Evolutionary conservation across 768 basidiomycete species (phyloP).

Genomic region (Hypholoma fasciculare): DNA sequence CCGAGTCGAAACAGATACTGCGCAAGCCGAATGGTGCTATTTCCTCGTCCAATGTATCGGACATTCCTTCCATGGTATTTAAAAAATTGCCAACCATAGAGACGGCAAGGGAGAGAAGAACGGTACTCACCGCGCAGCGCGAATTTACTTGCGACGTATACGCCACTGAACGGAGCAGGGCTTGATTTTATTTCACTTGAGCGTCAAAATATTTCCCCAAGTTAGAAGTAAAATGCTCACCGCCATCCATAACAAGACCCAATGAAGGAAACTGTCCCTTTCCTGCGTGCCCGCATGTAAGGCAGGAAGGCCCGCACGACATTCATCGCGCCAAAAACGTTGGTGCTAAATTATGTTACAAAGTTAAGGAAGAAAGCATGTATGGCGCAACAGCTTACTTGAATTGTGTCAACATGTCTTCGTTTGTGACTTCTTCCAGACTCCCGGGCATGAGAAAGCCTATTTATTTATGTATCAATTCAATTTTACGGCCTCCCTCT

Average conservation of each 20-base stretch:
- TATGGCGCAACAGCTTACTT: constrained; percentile 21
- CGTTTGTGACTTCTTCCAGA: constrained; percentile 37
- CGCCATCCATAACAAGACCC: constrained; percentile 42
- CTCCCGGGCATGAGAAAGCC: constrained; percentile 26
- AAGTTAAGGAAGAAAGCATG: too few relatives aligned
- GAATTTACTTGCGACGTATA: constrained; percentile 41
- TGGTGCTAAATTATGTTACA: constrained; percentile 27
- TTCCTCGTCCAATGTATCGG: constrained; percentile 31
- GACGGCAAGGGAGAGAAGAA: too few relatives aligned
- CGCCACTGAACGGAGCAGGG: constrained; percentile 27
- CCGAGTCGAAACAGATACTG: constrained; percentile 36
- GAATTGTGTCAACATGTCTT: constrained; percentile 36
- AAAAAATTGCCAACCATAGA: too few relatives aligned
- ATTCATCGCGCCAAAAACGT: constrained; percentile 45
- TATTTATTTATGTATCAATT: neutral
- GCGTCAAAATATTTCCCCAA: neutral
- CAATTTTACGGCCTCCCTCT: too few relatives aligned
- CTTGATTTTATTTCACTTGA: constrained; percentile 8
- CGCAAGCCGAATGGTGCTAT: constrained; percentile 37
- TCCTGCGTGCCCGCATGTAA: constrained; percentile 40
- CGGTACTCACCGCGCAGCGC: constrained; percentile 28
- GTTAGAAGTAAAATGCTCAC: constrained; percentile 14
- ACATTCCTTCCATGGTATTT: constrained; percentile 25
- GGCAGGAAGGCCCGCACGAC: constrained; percentile 48
- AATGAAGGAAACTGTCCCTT: constrained; percentile 43